Conservation (phyloP, 2,329 filamentous ascomycete species). For the Dactylellina cionopaga region DNA sequence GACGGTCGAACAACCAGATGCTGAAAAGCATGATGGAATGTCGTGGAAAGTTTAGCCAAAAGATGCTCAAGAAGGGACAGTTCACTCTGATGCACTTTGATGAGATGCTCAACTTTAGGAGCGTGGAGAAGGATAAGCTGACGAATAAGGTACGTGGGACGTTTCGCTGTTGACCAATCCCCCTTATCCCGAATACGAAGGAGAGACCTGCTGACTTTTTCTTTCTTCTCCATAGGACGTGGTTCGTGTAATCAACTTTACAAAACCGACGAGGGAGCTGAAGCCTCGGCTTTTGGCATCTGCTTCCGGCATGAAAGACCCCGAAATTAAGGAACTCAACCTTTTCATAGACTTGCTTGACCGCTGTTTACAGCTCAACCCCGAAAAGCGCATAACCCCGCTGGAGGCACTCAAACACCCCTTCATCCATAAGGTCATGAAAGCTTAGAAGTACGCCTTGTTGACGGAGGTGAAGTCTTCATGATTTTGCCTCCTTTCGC, state of each 20-base stretch:
- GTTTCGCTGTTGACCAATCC: conserved; percentile 33
- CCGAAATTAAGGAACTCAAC: conserved; percentile 79
- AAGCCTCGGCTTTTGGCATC: conserved; percentile 80
- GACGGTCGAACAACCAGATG: conserved; percentile 98
- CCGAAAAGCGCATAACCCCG: conserved; percentile 89
- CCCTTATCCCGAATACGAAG: neutral
- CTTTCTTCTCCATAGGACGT: conserved; percentile 66
- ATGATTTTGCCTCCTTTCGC: neutral
- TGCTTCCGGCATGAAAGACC: conserved; percentile 76
- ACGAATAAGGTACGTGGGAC: conserved; percentile 75
- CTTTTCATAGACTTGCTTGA: conserved; percentile 88
- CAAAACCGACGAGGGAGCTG: conserved; percentile 82
- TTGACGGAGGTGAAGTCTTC: conserved; percentile 5
- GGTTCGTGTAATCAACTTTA: conserved; percentile 73
- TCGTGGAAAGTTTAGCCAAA: conserved; percentile 88
- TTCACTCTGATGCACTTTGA: conserved; percentile 83
- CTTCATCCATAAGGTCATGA: conserved; percentile 69
- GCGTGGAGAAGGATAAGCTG: conserved; percentile 84
- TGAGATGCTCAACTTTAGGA: conserved; percentile 82
- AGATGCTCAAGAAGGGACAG: conserved; percentile 84
- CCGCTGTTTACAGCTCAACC: conserved; percentile 86
- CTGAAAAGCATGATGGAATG: conserved; percentile 95
- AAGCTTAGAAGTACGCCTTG: conserved; percentile 23
- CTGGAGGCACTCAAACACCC: conserved; percentile 87
- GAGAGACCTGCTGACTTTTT: conserved; percentile 10